phyloP scores from a whole-genome alignment of 2,329 filamentous ascomycete species.

The Aurifilum marmelostoma region DNA sequence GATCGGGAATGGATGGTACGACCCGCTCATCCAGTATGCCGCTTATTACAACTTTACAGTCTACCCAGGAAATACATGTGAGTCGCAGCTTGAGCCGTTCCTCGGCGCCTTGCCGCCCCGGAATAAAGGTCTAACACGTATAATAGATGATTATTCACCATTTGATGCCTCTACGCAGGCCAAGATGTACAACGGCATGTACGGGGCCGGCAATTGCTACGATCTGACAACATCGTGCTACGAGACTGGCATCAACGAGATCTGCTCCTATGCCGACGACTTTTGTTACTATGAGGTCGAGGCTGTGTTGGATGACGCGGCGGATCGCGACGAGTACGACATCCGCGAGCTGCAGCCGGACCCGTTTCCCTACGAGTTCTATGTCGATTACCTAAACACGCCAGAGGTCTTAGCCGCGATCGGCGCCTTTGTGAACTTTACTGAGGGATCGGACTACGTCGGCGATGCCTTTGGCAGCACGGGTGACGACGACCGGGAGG shows the following conservation, averaged over 20 bases:
- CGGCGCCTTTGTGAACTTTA: slow-evolving; percentile 33
- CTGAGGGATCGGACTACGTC: slow-evolving; percentile 29
- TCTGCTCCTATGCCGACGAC: slow-evolving; percentile 57
- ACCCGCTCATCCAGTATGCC: slow-evolving; percentile 58
- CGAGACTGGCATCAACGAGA: slow-evolving; percentile 49
- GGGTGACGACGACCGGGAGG: slow-evolving; percentile 22
- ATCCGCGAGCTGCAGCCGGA: slow-evolving; percentile 58
- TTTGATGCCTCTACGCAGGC: slow-evolving; percentile 53
- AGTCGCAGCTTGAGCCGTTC: background rate
- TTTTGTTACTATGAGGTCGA: slow-evolving; percentile 61
- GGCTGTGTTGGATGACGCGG: slow-evolving; percentile 52
- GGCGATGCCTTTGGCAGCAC: slow-evolving; percentile 21
- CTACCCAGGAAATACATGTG: slow-evolving; percentile 55
- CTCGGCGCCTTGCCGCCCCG: background rate
- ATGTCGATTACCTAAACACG: slow-evolving; percentile 60
- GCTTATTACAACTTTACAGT: slow-evolving; percentile 63
- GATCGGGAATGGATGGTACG: slow-evolving; percentile 64
- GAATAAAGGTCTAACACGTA: background rate
- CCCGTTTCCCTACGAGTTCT: slow-evolving; percentile 61
- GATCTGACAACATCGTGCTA: slow-evolving; percentile 61
- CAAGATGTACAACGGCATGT: slow-evolving; percentile 62
- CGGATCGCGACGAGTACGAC: slow-evolving; percentile 62
- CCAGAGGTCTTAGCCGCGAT: slow-evolving; percentile 38
- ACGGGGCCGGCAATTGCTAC: slow-evolving; percentile 63
- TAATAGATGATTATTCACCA: slow-evolving; percentile 50